phyloP scores from a whole-genome alignment of 306 rosid genomes.

The Rosa rugosa region DNA sequence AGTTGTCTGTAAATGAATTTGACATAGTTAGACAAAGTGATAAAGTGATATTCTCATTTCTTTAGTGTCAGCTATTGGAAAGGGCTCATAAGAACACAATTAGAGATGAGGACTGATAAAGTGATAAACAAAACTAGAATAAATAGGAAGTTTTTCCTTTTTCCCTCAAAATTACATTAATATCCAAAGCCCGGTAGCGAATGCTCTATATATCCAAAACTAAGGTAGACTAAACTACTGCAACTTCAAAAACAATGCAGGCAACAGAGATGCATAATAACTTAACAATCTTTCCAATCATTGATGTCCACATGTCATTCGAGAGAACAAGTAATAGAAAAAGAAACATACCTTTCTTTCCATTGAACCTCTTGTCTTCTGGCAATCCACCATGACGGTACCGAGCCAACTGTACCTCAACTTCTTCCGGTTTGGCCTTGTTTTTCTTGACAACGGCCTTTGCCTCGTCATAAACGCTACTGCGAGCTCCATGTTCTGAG shows the following conservation, averaged over 20 bases:
- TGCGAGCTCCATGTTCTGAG: slow-evolving; percentile 98
- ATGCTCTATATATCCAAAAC: not conserved
- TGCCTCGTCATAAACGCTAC: slow-evolving; percentile 92
- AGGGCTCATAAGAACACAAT: not conserved
- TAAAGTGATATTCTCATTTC: not conserved
- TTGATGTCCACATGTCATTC: not conserved
- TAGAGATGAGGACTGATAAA: not conserved
- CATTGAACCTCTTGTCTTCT: slow-evolving; percentile 76
- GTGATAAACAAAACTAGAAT: not conserved
- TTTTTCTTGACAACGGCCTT: slow-evolving; percentile 92
- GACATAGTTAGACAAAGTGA: too few relatives aligned
- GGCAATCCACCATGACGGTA: slow-evolving; percentile 80
- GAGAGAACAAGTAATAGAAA: slow-evolving; percentile 9
- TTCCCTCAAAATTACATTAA: not conserved
- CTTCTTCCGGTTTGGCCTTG: slow-evolving; percentile 97
- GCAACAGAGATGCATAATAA: slow-evolving; percentile 8
- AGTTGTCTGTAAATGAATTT: too few relatives aligned
- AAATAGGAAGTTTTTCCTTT: not conserved
- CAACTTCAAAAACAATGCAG: not conserved
- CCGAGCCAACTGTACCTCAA: slow-evolving; percentile 76
- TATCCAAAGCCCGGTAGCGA: not conserved
- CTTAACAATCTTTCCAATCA: not conserved
- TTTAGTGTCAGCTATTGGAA: not conserved
- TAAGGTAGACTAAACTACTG: slow-evolving; percentile 1
- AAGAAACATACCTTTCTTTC: slow-evolving; percentile 69